These are phyloP conservation scores for Tulasnella calospora DNA, from an alignment of 768 basidiomycete genomes.

Conservation along the genomic window DNA sequence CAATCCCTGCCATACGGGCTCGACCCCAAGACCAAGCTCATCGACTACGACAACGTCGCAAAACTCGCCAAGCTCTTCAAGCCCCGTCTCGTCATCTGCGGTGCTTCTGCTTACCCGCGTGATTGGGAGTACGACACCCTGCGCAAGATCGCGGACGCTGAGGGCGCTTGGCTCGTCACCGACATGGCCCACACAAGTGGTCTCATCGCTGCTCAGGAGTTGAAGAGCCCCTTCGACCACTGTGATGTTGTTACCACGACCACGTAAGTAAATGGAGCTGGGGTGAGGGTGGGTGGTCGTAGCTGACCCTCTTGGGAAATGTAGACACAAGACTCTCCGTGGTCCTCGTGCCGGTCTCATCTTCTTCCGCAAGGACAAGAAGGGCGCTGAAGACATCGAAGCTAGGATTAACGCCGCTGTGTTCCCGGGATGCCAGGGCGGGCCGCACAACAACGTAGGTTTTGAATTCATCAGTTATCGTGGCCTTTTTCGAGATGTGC, in stretches of 20 bases:
- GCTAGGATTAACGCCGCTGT: constrained; percentile 97
- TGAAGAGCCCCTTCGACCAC: constrained; percentile 87
- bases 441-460: constrained; percentile 93
- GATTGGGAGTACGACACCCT: constrained; percentile 94
- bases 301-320: constrained; percentile 7
- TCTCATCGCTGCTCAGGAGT: constrained; percentile 85
- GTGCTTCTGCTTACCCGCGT: constrained; percentile 96
- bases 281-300: background rate
- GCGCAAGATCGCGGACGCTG: constrained; percentile 73
- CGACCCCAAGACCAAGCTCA: constrained; percentile 72
- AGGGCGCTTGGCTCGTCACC: constrained; percentile 89
- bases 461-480: background rate
- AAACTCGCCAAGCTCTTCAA: constrained; percentile 92
- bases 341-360: constrained; percentile 96
- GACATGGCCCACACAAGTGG: constrained; percentile 98
- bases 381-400: constrained; percentile 75
- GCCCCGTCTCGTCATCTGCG: constrained; percentile 91
- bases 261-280: constrained; percentile 51
- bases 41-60: constrained; percentile 79
- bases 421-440: constrained; percentile 99
- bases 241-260: constrained; percentile 99
- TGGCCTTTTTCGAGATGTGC: background rate
- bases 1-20: constrained; percentile 93
- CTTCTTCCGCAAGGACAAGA: constrained; percentile 93
- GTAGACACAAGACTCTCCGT: constrained; percentile 94